Base-by-base conservation (phyloP, 2,329 filamentous ascomycete species). In the Hortaea werneckii region DNA sequence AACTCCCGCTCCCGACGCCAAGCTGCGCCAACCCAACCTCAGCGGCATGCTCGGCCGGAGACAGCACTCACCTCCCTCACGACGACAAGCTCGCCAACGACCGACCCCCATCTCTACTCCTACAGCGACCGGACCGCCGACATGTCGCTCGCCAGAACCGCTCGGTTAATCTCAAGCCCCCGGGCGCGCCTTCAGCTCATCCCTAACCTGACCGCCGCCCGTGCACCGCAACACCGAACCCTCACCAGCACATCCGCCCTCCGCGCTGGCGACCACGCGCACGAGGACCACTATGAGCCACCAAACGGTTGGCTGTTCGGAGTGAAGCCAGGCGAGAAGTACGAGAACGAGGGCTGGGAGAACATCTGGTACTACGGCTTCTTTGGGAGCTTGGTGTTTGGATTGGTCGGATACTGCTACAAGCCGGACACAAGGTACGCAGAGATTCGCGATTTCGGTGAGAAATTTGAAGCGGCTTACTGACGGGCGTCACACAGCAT, bases 351-450 rank as follows among this genome's bases (percentile, higher is more conserved):
- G 73, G 92, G 90, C 43, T 98, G 92, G 92, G 92, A 98, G 77
- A 80, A 76, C 55, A 70, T 88, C 46, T 89, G 84, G 74, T 83
- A 83, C 65, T 86, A 85, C 65, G 88, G 89, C 42, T 88, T 94
- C 68, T 85, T 82, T 65, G 87, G 86, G 45, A 83, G 81, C 61
- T 70, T 94, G 61, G 69, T 80, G 28, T 74, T 87, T 54, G 83
- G 82, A 45, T 80, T 78, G 50, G 74, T 95, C 54, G 87, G 85
- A 54, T 87, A 95, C 71, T 87, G 87, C 52, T 96, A 92, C 67
- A 96, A 96, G 81, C 92, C 92, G 44, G 92, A 98, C 76, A 96
- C 90, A 53, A 94, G 87, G 92, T 98, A 77, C 73, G 89, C 40
- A 12, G 32, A 35, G 32, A 35, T n/a, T 35, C 32, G 32, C 32